Evolutionary conservation across 306 rosid genomes (phyloP), one percentile per base, ranked within the genome.

Genomic region (Ceratonia siliqua): DNA sequence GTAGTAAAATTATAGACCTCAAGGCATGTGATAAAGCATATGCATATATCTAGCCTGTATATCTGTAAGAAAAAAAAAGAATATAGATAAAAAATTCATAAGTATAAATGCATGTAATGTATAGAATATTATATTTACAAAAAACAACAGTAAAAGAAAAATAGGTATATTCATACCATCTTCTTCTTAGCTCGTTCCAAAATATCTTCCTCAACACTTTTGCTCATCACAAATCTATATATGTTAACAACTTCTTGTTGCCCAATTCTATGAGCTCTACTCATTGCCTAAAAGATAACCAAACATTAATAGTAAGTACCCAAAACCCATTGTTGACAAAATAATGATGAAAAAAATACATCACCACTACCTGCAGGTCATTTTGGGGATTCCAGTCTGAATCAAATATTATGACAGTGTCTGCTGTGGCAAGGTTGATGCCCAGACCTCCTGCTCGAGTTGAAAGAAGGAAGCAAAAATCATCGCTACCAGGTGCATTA

Each of bases 371-470:
- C 99, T 95, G 99, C 58, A 95, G 86, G 81, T 95, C 99, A 74
- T 95, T 95, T 75, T 95, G 99, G 56, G 99, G 99, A 85, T 95
- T 95, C 99, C 99, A 95, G 81, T 95, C 99, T 18, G 99, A 95
- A 80, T 95, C 99, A 77, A 95, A 95, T 75, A 95, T 95, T 75
- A 95, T 95, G 57, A 95, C 99, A 5, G 99, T 95, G 83, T 95
- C 99, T 20, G 99, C 99, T 3, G 99, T 95, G 76, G 99, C 99
- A 78, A 95, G 97, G 85, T 95, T 95, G 74, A 95, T 95, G 69
- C 99, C 99, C 72, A 95, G 75, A 74, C 99, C 99, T 67, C 99
- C 99, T 59, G 99, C 99, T 49, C 99, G 85, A 11, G 99, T 95
- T 79, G 99, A 95, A 78, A 95, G 99, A 79, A 95, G 99, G 86